Evolutionary conservation across 225 moss, liverwort and hornwort species (phyloP).

Genomic region (Bryum argenteum): DNA sequence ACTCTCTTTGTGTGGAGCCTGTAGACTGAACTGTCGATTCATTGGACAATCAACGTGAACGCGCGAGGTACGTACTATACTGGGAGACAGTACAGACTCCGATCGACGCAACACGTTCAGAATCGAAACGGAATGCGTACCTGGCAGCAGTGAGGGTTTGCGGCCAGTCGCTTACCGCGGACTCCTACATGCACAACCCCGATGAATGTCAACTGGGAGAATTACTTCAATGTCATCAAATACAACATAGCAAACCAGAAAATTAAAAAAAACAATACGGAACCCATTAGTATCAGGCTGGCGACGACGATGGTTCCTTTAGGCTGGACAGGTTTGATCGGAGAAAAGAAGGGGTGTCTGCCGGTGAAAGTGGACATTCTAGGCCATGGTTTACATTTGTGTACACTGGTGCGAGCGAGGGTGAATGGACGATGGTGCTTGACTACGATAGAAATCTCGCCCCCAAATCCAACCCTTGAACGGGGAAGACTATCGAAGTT

Average conservation of each 20-base stretch:
- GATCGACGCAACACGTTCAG: no score
- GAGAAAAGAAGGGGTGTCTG: constrained; percentile 71
- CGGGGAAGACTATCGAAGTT: constrained; percentile 67
- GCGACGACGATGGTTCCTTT: constrained; percentile 94
- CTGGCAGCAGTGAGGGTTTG: no score
- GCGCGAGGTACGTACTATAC: no score
- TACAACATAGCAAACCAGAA: no score
- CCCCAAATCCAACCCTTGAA: constrained; percentile 60
- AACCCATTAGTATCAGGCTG: constrained; percentile 72
- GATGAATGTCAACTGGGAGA: no score
- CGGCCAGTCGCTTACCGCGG: no score
- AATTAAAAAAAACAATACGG: no score
- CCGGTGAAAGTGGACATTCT: constrained; percentile 83
- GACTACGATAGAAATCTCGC: constrained; percentile 72
- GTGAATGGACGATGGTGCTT: constrained; percentile 97
- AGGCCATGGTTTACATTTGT: constrained; percentile 85
- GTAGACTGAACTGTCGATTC: constrained; percentile 41
- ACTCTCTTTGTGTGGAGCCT: constrained; percentile 33
- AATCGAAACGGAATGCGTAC: no score
- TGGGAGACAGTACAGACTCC: no score
- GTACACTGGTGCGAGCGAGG: constrained; percentile 87
- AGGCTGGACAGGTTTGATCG: constrained; percentile 85
- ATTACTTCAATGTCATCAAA: no score
- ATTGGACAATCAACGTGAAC: no score
- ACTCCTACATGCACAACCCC: no score